A percentile compares a stretch with the other conserved stretches of the same genome.
These are phyloP conservation scores for Ceratopteris richardii DNA, from an alignment of 75 land plant genomes.

Conservation along the genomic window DNA sequence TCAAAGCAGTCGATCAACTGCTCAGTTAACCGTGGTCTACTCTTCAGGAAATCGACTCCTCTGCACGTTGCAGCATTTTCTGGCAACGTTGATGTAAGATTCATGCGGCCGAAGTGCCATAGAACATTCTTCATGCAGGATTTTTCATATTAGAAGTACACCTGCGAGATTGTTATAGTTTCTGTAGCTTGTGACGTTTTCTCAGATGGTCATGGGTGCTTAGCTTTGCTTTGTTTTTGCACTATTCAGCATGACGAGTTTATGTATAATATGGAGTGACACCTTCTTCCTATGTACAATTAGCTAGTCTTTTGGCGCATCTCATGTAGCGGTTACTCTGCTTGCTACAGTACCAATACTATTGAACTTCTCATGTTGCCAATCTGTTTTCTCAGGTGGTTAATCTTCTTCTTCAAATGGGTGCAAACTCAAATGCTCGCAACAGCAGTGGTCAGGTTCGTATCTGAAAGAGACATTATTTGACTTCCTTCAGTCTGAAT, in stretches of 20 bases:
- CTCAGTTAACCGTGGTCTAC: no score
- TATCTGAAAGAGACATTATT: not conserved
- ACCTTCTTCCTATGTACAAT: not conserved
- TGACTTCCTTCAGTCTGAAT: not conserved
- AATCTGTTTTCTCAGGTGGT: not conserved
- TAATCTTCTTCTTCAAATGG: not conserved
- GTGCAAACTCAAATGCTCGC: constrained; percentile 1
- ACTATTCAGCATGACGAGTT: not conserved
- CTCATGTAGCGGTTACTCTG: not conserved
- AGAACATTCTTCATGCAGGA: not conserved
- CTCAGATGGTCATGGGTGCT: not conserved
- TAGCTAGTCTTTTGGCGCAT: not conserved
- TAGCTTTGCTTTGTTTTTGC: not conserved
- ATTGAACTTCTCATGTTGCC: not conserved
- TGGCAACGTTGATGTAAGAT: not conserved
- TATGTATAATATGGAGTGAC: no score
- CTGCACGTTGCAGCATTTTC: not conserved
- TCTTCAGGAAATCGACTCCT: not conserved
- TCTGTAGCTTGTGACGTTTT: not conserved
- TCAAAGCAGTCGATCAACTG: no score
- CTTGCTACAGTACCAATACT: not conserved
- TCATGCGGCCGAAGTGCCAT: not conserved
- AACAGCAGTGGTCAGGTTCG: not conserved
- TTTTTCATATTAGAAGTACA: not conserved
- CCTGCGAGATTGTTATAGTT: not conserved